Evolutionary conservation across 805 yeast species (phyloP).

Genomic region (Schizosaccharomyces cryophilus): DNA sequence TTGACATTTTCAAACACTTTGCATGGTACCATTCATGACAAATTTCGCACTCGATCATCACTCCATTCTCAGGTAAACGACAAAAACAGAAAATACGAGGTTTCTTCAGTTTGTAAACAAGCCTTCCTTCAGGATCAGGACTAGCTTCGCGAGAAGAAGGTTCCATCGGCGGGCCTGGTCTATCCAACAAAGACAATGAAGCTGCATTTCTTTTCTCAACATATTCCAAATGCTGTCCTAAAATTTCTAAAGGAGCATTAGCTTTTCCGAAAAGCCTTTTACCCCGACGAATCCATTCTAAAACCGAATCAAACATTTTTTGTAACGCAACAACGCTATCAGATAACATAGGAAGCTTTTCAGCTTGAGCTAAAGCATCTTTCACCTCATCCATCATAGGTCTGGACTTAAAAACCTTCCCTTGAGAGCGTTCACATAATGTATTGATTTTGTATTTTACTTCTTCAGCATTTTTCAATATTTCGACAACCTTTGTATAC

Average conservation of each 20-base stretch:
- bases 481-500: not conserved
- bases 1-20: constrained; percentile 31
- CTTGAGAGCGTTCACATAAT: constrained; percentile 10
- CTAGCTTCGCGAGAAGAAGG: not conserved
- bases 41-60: constrained; percentile 69
- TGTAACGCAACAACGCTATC: constrained; percentile 10
- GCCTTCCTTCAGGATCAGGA: constrained; percentile 16
- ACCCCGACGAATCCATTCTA: constrained; percentile 18
- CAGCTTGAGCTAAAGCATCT: not conserved
- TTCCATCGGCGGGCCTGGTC: constrained; percentile 3
- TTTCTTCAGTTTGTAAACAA: constrained; percentile 39
- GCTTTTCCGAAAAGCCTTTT: constrained; percentile 16
- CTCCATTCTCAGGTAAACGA: constrained; percentile 48
- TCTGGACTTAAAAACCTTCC: constrained; percentile 14
- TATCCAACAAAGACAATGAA: constrained; percentile 11
- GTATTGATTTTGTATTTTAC: constrained; percentile 5
- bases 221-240: constrained; percentile 12
- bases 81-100: constrained; percentile 21
- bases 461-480: constrained; percentile 4
- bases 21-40: constrained; percentile 88
- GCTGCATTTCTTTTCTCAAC: constrained; percentile 9
- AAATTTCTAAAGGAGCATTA: constrained; percentile 15
- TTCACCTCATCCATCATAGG: constrained; percentile 13
- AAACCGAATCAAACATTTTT: constrained; percentile 10
- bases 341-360: constrained; percentile 7